Conservation (phyloP, 164 flowering plant genomes). For the Warburgia ugandensis region DNA sequence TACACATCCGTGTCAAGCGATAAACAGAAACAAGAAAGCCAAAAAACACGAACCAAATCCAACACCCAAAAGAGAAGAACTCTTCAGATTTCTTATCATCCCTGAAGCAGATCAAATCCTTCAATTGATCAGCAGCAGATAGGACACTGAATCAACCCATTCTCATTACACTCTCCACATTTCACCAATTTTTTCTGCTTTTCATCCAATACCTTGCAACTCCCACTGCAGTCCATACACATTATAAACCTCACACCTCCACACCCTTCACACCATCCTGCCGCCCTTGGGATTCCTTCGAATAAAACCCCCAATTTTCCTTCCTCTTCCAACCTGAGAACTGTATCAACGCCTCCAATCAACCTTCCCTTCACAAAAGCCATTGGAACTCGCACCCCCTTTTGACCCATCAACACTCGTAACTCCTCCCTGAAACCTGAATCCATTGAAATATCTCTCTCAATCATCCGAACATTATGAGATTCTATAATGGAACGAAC, state of each 20-base stretch:
- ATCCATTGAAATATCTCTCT: constrained; percentile 90
- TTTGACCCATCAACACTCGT: constrained; percentile 47
- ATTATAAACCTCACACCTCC: constrained; percentile 71
- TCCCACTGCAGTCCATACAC: constrained; percentile 81
- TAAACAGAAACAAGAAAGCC: too few species aligned
- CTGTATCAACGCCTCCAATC: constrained; percentile 75
- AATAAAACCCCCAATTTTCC: constrained; percentile 51
- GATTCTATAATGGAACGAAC: constrained; percentile 59
- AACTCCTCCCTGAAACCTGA: constrained; percentile 78
- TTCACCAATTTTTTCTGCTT: constrained; percentile 44
- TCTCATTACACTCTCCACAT: constrained; percentile 71
- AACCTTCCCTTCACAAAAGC: constrained; percentile 83
- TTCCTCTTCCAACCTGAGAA: constrained; percentile 76
- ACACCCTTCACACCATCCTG: constrained; percentile 51
- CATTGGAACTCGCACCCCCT: constrained; percentile 61
- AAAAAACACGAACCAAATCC: not conserved
- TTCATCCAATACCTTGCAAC: constrained; percentile 66
- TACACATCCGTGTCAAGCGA: too few species aligned
- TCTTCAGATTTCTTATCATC: constrained; percentile 4
- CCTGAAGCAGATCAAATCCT: not conserved
- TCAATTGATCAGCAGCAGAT: constrained; percentile 38
- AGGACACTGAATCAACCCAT: constrained; percentile 82
- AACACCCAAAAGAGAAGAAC: constrained; percentile 1
- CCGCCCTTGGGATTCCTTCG: constrained; percentile 43
- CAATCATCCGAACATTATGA: constrained; percentile 36